Conservation (phyloP, 768 basidiomycete species). For the Trametes cinnabarina region DNA sequence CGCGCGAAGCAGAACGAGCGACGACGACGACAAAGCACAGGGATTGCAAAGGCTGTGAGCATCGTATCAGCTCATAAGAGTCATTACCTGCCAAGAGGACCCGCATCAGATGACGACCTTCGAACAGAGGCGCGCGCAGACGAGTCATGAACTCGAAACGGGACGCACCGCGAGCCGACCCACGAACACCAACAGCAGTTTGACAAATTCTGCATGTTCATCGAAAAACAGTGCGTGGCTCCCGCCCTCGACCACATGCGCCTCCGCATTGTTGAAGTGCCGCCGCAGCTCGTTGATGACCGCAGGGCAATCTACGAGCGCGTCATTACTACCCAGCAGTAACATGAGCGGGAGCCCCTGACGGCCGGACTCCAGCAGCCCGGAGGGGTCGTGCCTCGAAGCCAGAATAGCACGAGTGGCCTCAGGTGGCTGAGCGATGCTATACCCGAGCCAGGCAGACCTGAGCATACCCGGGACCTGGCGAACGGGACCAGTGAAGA, state of each 20-base stretch:
- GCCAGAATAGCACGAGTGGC: slow-evolving; percentile 2
- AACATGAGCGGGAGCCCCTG: slow-evolving; percentile 20
- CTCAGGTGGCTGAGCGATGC: slow-evolving; percentile 17
- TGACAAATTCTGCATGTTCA: slow-evolving; percentile 29
- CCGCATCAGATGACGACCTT: not conserved
- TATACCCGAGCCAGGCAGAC: slow-evolving; percentile 13
- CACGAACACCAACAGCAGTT: slow-evolving; percentile 16
- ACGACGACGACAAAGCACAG: not conserved
- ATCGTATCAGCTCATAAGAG: slow-evolving; percentile 9
- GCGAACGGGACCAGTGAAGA: slow-evolving; percentile 6
- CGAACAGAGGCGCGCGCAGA: not conserved
- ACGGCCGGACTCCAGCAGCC: slow-evolving; percentile 16
- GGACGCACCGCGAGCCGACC: slow-evolving; percentile 13
- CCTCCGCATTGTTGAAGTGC: slow-evolving; percentile 35
- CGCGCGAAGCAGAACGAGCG: not conserved
- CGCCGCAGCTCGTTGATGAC: slow-evolving; percentile 29
- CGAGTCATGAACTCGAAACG: not conserved
- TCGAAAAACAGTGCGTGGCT: slow-evolving; percentile 37
- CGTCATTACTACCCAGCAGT: slow-evolving; percentile 15
- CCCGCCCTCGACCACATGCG: slow-evolving; percentile 30
- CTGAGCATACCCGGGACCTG: slow-evolving; percentile 2
- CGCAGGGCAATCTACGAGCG: slow-evolving; percentile 15
- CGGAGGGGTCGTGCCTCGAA: slow-evolving; percentile 12
- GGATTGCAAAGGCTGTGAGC: not conserved
- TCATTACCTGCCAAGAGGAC: slow-evolving; percentile 11